Base-by-base conservation (phyloP, 257 asterid genomes). In the Solanum ahanhuiri region DNA sequence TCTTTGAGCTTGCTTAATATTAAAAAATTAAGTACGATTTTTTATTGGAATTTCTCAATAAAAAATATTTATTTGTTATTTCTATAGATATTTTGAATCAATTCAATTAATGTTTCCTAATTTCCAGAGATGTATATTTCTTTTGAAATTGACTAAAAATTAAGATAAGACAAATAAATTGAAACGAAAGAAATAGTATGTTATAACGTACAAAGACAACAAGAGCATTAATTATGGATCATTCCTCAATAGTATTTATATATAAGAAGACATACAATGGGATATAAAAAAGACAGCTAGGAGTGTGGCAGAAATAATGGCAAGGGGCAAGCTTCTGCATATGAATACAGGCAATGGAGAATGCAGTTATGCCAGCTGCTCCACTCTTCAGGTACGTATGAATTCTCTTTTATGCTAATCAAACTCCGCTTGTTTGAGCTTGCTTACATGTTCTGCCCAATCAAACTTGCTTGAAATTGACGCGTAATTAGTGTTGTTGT, bases 331-430 rank as follows among this genome's bases (percentile, higher is more conserved):
- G 30, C 37, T 90, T 41, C 2, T 85, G 28, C 87, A 39, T 45
- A 89, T 88, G 91, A 88, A 88, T 37, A 35, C 31, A 28, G 90
- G 91, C 6, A 81, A 87, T 75, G 93, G 88, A 85, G 83, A 83
- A 58, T 81, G 83, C 57, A 91, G 93, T 77, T 91, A 91, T 37
- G 87, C 91, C 39, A 83, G 86, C 18, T 88, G 88, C 31, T 91
- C 93, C 12, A 39, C 22, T 66, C 67, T 75, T 76, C 93, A 88
- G 85, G 93, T 87, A 70, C 45, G 17, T 87, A 70, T 45, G 9
- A 71, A 2, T 70, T 28, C 43, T 70, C 23, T 70, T 70, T 33
- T 71, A 11, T 64, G 18, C 70, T n/a, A 60, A 8, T n/a, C 30
- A 60, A 60, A 60, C 72, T 64, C 72, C 7, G 7, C 70, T 23